Percentiles rank a stretch among this genome's conserved stretches.
phyloP scores from a whole-genome alignment of 2,329 filamentous ascomycete species.

The Corniculantispora saksenae region DNA sequence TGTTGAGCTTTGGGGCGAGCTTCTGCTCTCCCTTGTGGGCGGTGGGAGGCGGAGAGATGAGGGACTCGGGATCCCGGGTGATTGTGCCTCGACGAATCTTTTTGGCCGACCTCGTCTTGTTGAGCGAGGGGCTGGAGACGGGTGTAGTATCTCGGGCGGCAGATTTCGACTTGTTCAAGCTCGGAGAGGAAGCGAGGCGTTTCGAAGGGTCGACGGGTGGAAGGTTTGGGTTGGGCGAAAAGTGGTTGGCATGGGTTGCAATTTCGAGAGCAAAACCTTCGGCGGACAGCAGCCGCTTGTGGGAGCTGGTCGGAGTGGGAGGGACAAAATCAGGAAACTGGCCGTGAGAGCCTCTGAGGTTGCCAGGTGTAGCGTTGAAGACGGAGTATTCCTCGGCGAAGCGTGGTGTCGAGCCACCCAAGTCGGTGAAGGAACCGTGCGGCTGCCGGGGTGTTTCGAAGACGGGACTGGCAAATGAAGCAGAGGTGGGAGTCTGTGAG shows the following conservation, averaged over 20 bases:
- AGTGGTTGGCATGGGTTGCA: conserved; percentile 64
- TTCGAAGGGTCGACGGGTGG: conserved; percentile 62
- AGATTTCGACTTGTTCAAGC: conserved; percentile 37
- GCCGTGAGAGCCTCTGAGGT: conserved; percentile 48
- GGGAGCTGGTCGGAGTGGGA: conserved; percentile 38
- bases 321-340: conserved; percentile 48
- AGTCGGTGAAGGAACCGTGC: conserved; percentile 49
- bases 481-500: conserved; percentile 57
- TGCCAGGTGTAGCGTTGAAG: conserved; percentile 64
- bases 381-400: conserved; percentile 67
- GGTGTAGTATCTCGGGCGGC: conserved; percentile 31
- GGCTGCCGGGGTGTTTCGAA: conserved; percentile 58
- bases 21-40: conserved; percentile 56
- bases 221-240: conserved; percentile 54
- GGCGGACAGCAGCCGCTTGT: conserved; percentile 54
- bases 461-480: conserved; percentile 54
- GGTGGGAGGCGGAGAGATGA: conserved; percentile 62
- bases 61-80: conserved; percentile 40
- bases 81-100: conserved; percentile 47
- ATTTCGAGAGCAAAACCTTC: conserved; percentile 52
- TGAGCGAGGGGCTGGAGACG: conserved; percentile 32
- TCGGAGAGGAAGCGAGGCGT: conserved; percentile 60
- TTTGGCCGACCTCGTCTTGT: conserved; percentile 38
- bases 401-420: conserved; percentile 58
- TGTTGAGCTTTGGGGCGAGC: conserved; percentile 55